These are phyloP conservation scores for Mortierella sp. DNA, from an alignment of 371 early-diverging fungal species.

Conservation along the genomic window DNA sequence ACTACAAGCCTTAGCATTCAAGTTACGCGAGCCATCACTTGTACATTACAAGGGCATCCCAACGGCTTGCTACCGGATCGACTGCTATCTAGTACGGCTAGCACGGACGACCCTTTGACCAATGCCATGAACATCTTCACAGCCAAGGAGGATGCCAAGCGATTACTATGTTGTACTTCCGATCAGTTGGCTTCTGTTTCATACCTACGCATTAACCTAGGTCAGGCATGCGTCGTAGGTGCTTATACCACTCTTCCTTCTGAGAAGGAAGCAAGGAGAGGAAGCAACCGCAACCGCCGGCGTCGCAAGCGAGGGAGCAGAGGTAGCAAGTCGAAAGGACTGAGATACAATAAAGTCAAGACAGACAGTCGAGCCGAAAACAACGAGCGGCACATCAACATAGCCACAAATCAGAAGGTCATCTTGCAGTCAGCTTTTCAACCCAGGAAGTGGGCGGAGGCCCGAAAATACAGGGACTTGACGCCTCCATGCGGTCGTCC, in stretches of 20 bases:
- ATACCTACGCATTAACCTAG: not conserved
- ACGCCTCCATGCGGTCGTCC: too few relatives aligned
- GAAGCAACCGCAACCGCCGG: not conserved
- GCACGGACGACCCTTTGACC: not conserved
- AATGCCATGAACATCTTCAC: not conserved
- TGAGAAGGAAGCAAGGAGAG: not conserved
- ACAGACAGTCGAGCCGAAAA: not conserved
- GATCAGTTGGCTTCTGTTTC: not conserved
- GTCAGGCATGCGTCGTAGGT: not conserved
- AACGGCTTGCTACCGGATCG: not conserved
- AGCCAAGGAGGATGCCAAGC: not conserved
- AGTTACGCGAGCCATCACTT: not conserved
- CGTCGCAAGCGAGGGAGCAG: not conserved
- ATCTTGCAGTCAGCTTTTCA: conserved; percentile 3
- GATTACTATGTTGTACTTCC: not conserved
- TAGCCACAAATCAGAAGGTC: conserved; percentile 21
- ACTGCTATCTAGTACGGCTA: not conserved
- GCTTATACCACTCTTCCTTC: not conserved
- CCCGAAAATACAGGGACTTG: too few relatives aligned
- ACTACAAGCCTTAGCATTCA: not conserved
- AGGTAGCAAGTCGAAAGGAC: not conserved
- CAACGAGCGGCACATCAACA: not conserved
- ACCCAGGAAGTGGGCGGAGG: conserved; percentile 10
- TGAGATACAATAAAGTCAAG: not conserved
- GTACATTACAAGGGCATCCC: not conserved